Evolutionary conservation across 345 rosid species (phyloP).

Genomic region (Lagerstroemia speciosa): DNA sequence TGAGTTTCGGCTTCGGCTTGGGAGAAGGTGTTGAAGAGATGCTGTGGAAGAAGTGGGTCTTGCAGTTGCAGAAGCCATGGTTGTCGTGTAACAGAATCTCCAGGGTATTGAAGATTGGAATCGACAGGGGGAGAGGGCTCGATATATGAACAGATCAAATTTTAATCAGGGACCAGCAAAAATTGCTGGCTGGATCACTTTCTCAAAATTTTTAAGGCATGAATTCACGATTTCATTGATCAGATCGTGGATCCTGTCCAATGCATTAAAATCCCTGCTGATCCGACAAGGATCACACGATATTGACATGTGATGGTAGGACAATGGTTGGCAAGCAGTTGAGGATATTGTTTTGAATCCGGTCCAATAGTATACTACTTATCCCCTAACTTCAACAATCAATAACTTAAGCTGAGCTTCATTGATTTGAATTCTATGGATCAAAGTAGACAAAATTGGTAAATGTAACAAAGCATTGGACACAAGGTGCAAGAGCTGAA

Average conservation of each 20-base stretch:
- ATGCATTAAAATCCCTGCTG: too few relatives aligned
- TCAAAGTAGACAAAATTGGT: conserved; percentile 4
- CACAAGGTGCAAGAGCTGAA: background rate
- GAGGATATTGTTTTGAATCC: background rate
- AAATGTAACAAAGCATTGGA: background rate
- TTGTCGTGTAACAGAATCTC: background rate
- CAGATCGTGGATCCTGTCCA: too few relatives aligned
- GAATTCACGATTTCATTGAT: too few relatives aligned
- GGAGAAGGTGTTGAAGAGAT: conserved; percentile 12
- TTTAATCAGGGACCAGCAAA: too few relatives aligned
- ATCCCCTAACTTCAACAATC: background rate
- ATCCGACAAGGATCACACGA: too few relatives aligned
- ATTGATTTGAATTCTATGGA: background rate
- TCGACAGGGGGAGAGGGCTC: background rate
- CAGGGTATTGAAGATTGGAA: background rate
- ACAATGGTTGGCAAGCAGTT: background rate
- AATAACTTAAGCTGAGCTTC: background rate
- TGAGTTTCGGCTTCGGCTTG: background rate
- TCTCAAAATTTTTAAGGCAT: too few relatives aligned
- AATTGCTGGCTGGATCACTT: too few relatives aligned
- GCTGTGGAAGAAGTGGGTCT: conserved; percentile 51
- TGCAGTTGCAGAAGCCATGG: conserved; percentile 72
- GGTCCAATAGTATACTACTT: too few relatives aligned
- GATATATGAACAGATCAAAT: too few relatives aligned
- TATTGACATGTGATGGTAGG: too few relatives aligned